phyloP scores from a whole-genome alignment of 2,329 filamentous ascomycete species.

The Bipolaris zeicola region DNA sequence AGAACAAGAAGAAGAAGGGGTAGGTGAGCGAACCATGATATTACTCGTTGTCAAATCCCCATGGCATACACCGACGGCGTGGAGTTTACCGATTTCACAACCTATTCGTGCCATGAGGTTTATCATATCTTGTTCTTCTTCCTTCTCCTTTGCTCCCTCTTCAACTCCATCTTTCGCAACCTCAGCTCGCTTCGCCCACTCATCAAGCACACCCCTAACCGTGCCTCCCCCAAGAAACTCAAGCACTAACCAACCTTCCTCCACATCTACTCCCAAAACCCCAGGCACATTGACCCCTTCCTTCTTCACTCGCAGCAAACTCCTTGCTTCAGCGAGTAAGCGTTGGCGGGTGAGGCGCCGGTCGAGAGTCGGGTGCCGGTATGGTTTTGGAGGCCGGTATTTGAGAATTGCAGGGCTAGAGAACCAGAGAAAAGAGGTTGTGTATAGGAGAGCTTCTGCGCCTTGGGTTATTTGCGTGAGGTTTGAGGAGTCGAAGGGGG shows the following conservation, averaged over 20 bases:
- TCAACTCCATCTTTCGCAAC: neutral
- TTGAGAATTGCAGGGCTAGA: conserved; percentile 79
- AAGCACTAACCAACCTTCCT: conserved; percentile 63
- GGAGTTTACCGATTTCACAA: conserved; percentile 72
- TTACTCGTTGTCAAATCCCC: conserved; percentile 98
- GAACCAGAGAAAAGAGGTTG: conserved; percentile 76
- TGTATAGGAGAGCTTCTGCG: conserved; percentile 93
- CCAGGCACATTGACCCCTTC: conserved; percentile 84
- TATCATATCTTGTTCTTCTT: conserved; percentile 36
- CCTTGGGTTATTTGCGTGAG: conserved; percentile 84
- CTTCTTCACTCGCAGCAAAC: conserved; percentile 76
- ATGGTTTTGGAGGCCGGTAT: conserved; percentile 87
- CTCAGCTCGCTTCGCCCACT: conserved; percentile 59
- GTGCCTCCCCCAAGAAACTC: conserved; percentile 64
- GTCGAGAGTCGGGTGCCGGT: conserved; percentile 89
- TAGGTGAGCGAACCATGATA: conserved; percentile 70
- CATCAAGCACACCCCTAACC: conserved; percentile 71
- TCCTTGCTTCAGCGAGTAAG: conserved; percentile 85
- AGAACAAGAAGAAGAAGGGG: neutral
- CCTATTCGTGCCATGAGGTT: conserved; percentile 74
- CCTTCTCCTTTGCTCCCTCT: conserved; percentile 32
- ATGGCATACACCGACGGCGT: conserved; percentile 85
- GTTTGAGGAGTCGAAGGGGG: conserved; percentile 56
- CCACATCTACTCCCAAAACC: conserved; percentile 72
- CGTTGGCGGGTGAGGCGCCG: conserved; percentile 83